Conservation (phyloP, 1,284 basidiomycete genomes). For the Sporisorium iseilematis-ciliati region DNA sequence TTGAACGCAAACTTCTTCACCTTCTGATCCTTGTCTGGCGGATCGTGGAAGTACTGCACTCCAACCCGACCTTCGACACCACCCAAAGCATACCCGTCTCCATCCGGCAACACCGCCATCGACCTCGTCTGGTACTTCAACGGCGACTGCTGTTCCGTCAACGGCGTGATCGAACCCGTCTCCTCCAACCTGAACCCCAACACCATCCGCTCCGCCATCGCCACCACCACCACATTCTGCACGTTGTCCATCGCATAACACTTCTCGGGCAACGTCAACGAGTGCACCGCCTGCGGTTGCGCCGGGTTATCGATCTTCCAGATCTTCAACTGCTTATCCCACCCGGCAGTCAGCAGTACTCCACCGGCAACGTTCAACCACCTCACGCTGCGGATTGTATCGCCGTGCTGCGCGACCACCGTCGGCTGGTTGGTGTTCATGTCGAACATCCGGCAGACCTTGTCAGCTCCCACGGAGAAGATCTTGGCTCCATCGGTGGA, state of each 20-base stretch:
- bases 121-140: conserved; percentile 89
- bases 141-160: conserved; percentile 58
- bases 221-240: conserved; percentile 89
- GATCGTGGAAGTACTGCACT: conserved; percentile 80
- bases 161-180: conserved; percentile 71
- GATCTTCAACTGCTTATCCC: conserved; percentile 87
- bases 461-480: conserved; percentile 87
- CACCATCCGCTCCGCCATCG: conserved; percentile 88
- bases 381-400: conserved; percentile 80
- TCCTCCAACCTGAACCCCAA: conserved; percentile 84
- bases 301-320: conserved; percentile 63
- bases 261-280: conserved; percentile 80
- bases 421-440: conserved; percentile 75
- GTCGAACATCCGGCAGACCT: conserved; percentile 84
- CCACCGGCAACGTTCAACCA: conserved; percentile 81
- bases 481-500: conserved; percentile 84
- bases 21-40: conserved; percentile 59
- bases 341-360: conserved; percentile 85
- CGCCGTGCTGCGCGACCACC: conserved; percentile 86
- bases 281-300: conserved; percentile 51
- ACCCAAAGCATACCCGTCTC: conserved; percentile 77
- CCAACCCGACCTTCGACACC: conserved; percentile 95
- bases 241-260: conserved; percentile 86
- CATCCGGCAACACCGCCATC: conserved; percentile 60
- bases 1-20: conserved; percentile 91